phyloP scores from a whole-genome alignment of 306 rosid genomes.

The Lathyrus sativus region DNA sequence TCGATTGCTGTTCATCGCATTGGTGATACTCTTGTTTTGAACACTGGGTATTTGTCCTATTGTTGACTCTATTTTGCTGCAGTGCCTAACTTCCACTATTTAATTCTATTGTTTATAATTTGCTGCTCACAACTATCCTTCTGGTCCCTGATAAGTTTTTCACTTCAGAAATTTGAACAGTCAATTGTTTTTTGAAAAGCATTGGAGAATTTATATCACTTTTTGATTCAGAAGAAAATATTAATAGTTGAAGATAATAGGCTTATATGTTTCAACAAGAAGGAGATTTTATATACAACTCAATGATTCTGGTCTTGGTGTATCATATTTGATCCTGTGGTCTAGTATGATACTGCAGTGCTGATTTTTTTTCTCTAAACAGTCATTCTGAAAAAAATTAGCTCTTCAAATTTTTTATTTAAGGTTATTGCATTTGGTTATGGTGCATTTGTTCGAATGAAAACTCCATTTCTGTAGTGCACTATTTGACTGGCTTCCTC shows the following conservation, averaged over 20 bases:
- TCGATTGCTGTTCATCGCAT: constrained; percentile 88
- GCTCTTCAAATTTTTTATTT: constrained; percentile 10
- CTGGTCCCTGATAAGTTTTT: constrained; percentile 31
- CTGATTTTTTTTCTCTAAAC: constrained; percentile 16
- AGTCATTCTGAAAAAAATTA: constrained; percentile 16
- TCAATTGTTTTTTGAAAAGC: constrained; percentile 32
- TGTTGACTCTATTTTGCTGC: constrained; percentile 13
- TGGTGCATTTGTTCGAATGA: constrained; percentile 25
- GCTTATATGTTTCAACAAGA: constrained; percentile 19
- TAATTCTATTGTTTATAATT: constrained; percentile 14
- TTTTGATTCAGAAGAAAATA: constrained; percentile 4
- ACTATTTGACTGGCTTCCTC: constrained; percentile 3
- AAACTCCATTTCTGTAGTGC: constrained; percentile 33
- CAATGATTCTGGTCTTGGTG: constrained; percentile 24
- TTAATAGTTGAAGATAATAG: constrained; percentile 10
- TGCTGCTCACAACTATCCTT: constrained; percentile 32
- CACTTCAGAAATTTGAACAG: constrained; percentile 27
- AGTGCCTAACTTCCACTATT: constrained; percentile 22
- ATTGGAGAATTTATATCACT: constrained; percentile 3
- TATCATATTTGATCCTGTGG: constrained; percentile 17
- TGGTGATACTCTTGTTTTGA: constrained; percentile 87
- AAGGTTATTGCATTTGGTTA: constrained; percentile 15
- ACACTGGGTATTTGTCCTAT: constrained; percentile 60
- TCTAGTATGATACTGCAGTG: constrained; percentile 12
- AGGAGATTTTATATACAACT: constrained; percentile 11